Conservation (phyloP, 805 yeast species). For the Komagataella populi region DNA sequence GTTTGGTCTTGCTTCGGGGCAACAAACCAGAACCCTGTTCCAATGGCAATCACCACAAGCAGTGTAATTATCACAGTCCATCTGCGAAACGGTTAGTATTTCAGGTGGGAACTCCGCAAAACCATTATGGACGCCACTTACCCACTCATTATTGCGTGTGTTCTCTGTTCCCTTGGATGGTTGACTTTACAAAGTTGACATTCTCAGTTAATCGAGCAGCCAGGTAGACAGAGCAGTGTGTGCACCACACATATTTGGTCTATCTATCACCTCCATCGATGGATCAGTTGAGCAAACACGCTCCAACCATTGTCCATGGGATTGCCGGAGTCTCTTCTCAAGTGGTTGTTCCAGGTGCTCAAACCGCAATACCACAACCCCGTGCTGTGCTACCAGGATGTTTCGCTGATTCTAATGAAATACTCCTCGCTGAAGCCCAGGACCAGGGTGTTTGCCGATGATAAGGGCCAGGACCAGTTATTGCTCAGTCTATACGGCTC, state of each 20-base stretch:
- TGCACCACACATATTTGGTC: not conserved
- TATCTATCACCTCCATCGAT: not conserved
- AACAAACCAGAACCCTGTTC: constrained; percentile 65
- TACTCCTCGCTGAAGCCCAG: constrained; percentile 48
- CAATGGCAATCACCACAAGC: constrained; percentile 38
- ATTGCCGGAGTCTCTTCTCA: constrained; percentile 27
- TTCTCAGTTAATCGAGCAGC: not conserved
- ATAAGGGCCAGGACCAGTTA: constrained; percentile 44
- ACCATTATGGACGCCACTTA: constrained; percentile 4
- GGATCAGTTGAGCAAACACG: not conserved
- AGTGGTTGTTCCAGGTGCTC: constrained; percentile 47
- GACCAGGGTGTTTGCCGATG: constrained; percentile 47
- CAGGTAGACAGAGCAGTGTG: not conserved
- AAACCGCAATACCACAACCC: constrained; percentile 42
- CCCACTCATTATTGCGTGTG: constrained; percentile 7
- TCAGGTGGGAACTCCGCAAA: not conserved
- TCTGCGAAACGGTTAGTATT: constrained; percentile 18
- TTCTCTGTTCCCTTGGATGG: constrained; percentile 1
- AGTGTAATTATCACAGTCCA: constrained; percentile 62
- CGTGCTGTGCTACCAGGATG: constrained; percentile 49
- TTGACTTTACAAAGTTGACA: not conserved
- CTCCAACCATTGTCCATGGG: constrained; percentile 1
- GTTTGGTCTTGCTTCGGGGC: constrained; percentile 78
- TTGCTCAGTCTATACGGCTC: constrained; percentile 55
- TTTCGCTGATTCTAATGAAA: constrained; percentile 35